Evolutionary conservation across 345 rosid species (phyloP), one percentile per base, ranked within the genome.

Genomic region (Draba incana): DNA sequence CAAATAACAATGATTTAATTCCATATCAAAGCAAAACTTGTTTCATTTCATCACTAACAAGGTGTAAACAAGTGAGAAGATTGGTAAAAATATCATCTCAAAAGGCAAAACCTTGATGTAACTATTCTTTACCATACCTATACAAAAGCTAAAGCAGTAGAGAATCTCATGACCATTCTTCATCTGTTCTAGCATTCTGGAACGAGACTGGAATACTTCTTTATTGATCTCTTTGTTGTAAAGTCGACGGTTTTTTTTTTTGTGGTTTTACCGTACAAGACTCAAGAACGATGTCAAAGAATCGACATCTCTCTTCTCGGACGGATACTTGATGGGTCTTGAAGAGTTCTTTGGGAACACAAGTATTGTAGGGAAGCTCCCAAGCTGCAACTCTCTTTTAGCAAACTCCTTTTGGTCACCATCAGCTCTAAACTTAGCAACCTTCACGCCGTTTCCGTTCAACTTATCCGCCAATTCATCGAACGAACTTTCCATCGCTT

Each of bases 291-390:
- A 80, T 81, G 79, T 81, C 86, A 91, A 75, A 15, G 99, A 94
- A 71, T 87, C 97, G 3, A 87, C 92, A 47, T 94, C 96, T 73
- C 99, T 87, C 74, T 87, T 86, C 86, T 91, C 96, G 0, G 99
- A 82, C 0, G 97, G 85, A 73, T 93, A 93, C 83, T 93, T 90
- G 57, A 93, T 83, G 0, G 96, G 88, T 62, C 78, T 69, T 4
- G 91, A 70, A 11, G 96, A 84, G 78, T 88, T 87, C 50, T 78
- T 84, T 0, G 97, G 96, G 86, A 90, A 90, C 76, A 88, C 87
- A 2, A 90, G 88, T 23, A 90, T 81, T 1, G 97, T 90, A 0
- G 98, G 98, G 57, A 93, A 93, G 85, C 97, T 93, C 57, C 81
- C 88, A 0, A 88, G 84, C 69, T 90, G 92, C 81, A 90, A 69